phyloP scores from a whole-genome alignment of 345 rosid genomes.

The Lepidium didymum region DNA sequence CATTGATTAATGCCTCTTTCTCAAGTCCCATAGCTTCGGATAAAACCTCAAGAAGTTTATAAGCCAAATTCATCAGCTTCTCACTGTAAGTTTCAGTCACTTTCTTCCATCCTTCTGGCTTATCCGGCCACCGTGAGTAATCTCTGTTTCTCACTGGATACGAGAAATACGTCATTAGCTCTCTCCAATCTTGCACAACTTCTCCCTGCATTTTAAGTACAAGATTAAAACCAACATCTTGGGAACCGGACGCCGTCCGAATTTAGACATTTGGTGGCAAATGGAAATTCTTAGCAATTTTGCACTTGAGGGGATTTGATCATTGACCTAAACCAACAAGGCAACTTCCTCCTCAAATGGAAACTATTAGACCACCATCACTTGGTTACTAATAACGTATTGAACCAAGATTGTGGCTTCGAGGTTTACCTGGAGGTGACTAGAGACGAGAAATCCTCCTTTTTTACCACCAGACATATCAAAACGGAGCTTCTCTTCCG shows the following conservation, averaged over 20 bases:
- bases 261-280: no score
- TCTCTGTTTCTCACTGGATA: constrained; percentile 68
- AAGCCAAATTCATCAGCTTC: constrained; percentile 64
- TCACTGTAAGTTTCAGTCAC: constrained; percentile 70
- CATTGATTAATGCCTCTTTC: constrained; percentile 70
- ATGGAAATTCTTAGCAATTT: no score
- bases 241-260: background rate
- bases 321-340: no score
- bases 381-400: background rate
- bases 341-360: no score
- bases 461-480: constrained; percentile 97
- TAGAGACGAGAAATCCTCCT: constrained; percentile 96
- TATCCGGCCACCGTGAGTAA: constrained; percentile 90
- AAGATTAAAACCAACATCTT: background rate
- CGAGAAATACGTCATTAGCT: constrained; percentile 88
- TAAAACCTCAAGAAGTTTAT: constrained; percentile 72
- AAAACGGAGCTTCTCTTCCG: constrained; percentile 74
- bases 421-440: constrained; percentile 71
- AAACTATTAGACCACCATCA: no score
- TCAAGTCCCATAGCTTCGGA: constrained; percentile 92
- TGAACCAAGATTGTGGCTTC: background rate
- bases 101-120: constrained; percentile 76
- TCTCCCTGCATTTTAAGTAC: constrained; percentile 53
- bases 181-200: constrained; percentile 89
- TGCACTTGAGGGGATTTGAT: no score